Conservation (phyloP, 371 early-diverging fungal genomes). For the Nosema muscidifuracis region DNA sequence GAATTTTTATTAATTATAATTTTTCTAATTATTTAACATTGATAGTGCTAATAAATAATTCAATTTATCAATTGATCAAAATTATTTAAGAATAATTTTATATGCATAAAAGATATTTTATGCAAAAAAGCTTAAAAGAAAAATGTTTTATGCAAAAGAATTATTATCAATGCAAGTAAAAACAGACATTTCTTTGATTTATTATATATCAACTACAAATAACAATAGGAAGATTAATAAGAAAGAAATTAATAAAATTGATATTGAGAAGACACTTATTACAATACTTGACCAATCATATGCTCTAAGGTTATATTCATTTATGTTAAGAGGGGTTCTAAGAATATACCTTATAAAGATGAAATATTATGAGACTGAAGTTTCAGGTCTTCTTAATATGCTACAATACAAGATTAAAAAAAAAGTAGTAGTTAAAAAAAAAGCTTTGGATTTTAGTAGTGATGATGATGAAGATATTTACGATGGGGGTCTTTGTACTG, state of each 20-base stretch:
- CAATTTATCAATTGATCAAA: no score
- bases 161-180: slow-evolving; percentile 17
- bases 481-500: neutral
- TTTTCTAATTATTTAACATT: no score
- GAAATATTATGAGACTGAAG: slow-evolving; percentile 1
- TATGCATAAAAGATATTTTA: no score
- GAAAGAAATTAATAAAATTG: slow-evolving; percentile 1
- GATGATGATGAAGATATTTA: neutral
- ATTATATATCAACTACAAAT: slow-evolving; percentile 23
- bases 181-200: slow-evolving; percentile 15
- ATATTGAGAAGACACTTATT: slow-evolving; percentile 5
- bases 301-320: slow-evolving; percentile 27
- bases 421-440: no score
- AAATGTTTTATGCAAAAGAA: slow-evolving; percentile 37
- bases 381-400: neutral
- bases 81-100: no score
- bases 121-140: slow-evolving; percentile 2
- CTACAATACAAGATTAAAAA: neutral
- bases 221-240: neutral
- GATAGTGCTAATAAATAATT: no score
- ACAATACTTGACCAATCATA: neutral
- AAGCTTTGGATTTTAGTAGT: neutral
- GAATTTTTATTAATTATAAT: no score
- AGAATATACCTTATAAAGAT: slow-evolving; percentile 15
- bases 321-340: slow-evolving; percentile 18